Base-by-base conservation (phyloP, 495 filamentous ascomycete species). In the Pyrenula massariospora region DNA sequence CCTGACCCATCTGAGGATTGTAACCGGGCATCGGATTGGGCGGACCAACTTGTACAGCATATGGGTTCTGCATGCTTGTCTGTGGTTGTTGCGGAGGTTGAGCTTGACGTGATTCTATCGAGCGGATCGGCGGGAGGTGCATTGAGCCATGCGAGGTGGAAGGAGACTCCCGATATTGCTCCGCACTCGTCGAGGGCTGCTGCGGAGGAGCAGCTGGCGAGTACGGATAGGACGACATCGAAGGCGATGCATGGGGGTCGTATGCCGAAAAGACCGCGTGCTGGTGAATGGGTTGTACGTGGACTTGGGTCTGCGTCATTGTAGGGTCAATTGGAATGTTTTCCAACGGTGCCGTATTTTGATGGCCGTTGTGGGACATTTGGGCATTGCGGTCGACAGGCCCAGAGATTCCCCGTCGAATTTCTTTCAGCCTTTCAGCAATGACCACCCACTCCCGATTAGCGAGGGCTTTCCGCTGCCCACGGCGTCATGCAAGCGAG, bases 111-210 rank as follows among this genome's bases (percentile, higher is more conserved):
- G 60, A 60, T 22, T 75, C 70, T 19, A 72, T 65, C 52, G 64
- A 58, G 23, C 69, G 81, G 72, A 88, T 85, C 60, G 82, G 84
- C 52, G 84, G 84, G n/a, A 88, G 71, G 47, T 80, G 75, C 25
- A 74, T 63, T 22, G 68, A 66, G 55, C 73, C 69, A 63, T 74
- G 77, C 31, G 76, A 71, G 53, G 68, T 71, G 2, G 73, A 70
- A 8, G 78, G 76, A 59, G 73, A 76, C 24, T 70, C 69, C 58
- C 78, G 74, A 59, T 81, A 81, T 47, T 72, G 59, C 56, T 80
- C 77, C 24, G 63, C 57, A 15, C 61, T 61, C 62, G 31, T 42
- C 31, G 31, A 8, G 31, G 31, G 31, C 31, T 42, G 31, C 31
- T 70, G 69, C 54, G 67, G 69, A 61, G 77, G 74, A 50, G 57